Conservation (phyloP, 2,329 filamentous ascomycete species). For the Cercospora sp. region DNA sequence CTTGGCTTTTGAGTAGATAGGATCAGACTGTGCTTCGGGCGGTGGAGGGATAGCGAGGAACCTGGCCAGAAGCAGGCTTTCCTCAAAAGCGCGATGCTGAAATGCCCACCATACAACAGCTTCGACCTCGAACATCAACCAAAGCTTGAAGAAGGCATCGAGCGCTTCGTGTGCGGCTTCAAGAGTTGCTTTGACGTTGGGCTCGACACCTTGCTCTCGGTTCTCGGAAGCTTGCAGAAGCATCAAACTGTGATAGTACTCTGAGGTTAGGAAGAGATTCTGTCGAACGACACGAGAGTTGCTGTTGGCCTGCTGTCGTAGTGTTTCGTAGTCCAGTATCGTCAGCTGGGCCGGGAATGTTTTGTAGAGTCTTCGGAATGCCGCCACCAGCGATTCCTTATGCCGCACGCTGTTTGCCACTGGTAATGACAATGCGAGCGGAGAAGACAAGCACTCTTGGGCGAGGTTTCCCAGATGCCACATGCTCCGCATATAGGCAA, state of each 20-base stretch:
- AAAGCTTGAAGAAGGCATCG: constrained; percentile 71
- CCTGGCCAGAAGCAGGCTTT: constrained; percentile 50
- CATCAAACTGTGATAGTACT: constrained; percentile 82
- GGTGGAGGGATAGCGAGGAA: constrained; percentile 22
- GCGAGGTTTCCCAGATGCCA: constrained; percentile 79
- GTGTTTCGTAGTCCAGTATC: constrained; percentile 62
- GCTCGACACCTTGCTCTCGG: constrained; percentile 50
- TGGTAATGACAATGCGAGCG: constrained; percentile 70
- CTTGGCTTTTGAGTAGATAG: constrained; percentile 42
- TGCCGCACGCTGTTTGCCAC: constrained; percentile 68
- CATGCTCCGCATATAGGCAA: constrained; percentile 67
- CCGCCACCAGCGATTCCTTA: constrained; percentile 67
- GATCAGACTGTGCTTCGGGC: constrained; percentile 26
- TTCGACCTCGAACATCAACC: constrained; percentile 66
- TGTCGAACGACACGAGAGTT: constrained; percentile 70
- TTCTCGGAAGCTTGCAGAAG: constrained; percentile 72
- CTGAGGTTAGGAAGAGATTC: constrained; percentile 75
- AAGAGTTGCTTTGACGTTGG: constrained; percentile 67
- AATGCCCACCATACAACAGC: constrained; percentile 83
- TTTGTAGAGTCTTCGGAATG: constrained; percentile 71
- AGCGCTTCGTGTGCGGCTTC: constrained; percentile 77
- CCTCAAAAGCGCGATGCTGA: constrained; percentile 76
- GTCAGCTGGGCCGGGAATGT: constrained; percentile 71
- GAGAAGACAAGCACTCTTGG: constrained; percentile 73
- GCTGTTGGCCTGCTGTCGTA: constrained; percentile 57